These are phyloP conservation scores for Isoetes taiwanensis DNA, from an alignment of 75 land plant species.

Conservation along the genomic window DNA sequence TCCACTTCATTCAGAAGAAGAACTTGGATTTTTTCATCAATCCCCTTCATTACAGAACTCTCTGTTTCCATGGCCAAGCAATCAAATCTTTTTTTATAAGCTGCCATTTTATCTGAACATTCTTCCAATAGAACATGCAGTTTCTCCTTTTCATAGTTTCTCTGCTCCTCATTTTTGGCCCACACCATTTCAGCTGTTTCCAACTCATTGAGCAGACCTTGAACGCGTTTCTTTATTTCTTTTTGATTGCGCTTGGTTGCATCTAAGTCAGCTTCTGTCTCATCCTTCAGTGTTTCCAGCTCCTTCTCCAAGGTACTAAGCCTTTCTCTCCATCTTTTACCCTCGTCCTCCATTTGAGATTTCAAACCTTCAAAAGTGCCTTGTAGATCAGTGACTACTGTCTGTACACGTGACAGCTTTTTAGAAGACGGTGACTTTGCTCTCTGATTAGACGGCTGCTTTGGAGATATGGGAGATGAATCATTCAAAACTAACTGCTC, in stretches of 20 bases:
- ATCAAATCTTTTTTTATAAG: not conserved
- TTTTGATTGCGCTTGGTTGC: conserved; percentile 13
- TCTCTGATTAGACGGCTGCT: too few species aligned
- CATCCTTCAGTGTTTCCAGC: conserved; percentile 18
- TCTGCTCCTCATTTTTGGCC: not conserved
- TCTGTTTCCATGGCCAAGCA: not conserved
- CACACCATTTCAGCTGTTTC: not conserved
- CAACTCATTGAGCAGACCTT: not conserved
- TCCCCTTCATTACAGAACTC: not conserved
- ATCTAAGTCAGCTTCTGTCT: conserved; percentile 11
- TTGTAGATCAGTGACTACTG: conserved; percentile 15
- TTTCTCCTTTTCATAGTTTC: not conserved
- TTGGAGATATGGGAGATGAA: too few species aligned
- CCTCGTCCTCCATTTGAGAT: conserved; percentile 19
- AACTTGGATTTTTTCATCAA: not conserved
- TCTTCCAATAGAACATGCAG: not conserved
- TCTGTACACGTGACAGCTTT: conserved; percentile 16
- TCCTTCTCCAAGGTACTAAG: conserved; percentile 19
- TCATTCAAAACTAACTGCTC: too few species aligned
- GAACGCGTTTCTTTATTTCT: conserved; percentile 11
- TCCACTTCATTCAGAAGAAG: not conserved
- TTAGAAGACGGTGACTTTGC: too few species aligned
- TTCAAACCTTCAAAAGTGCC: conserved; percentile 20
- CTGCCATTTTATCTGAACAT: not conserved
- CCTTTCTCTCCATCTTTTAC: conserved; percentile 20